These are phyloP conservation scores for Zasmidium citrigriseum DNA, from an alignment of 2,329 filamentous ascomycete genomes.

Conservation along the genomic window DNA sequence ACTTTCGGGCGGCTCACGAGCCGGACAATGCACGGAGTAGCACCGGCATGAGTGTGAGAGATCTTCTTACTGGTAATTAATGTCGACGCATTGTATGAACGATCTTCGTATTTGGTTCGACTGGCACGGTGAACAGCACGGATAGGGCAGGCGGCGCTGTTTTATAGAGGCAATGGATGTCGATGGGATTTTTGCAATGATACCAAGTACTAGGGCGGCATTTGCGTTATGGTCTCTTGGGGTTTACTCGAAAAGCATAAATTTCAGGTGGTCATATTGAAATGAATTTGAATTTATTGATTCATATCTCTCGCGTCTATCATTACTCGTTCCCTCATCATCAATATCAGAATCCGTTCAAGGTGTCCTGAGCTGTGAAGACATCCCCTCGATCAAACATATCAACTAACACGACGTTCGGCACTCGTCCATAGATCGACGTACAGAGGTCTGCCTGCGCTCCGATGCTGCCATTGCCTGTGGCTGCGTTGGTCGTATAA, in stretches of 20 bases:
- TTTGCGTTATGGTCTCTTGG: no score
- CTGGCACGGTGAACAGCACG: background rate
- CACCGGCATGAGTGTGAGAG: slow-evolving; percentile 47
- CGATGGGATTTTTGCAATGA: no score
- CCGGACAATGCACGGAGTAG: slow-evolving; percentile 13
- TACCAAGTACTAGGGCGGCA: no score
- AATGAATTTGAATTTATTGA: no score
- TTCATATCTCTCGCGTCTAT: background rate
- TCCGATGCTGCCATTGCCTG: slow-evolving; percentile 48
- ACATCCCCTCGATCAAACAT: slow-evolving; percentile 47
- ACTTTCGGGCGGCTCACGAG: slow-evolving; percentile 36
- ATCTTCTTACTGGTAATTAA: slow-evolving; percentile 42
- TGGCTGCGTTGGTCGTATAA: slow-evolving; percentile 44
- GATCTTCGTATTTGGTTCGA: background rate
- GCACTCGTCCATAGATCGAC: slow-evolving; percentile 37
- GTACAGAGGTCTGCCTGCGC: slow-evolving; percentile 43
- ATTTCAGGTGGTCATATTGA: no score
- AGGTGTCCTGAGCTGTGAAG: slow-evolving; percentile 40
- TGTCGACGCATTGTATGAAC: background rate
- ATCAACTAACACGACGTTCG: slow-evolving; percentile 48
- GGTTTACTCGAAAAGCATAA: no score
- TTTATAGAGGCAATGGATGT: no score
- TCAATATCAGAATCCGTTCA: slow-evolving; percentile 36
- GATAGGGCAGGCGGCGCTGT: no score
- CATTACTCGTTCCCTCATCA: background rate